Evolutionary conservation across 768 basidiomycete species (phyloP).

Genomic region (Lactifluus echinatus): DNA sequence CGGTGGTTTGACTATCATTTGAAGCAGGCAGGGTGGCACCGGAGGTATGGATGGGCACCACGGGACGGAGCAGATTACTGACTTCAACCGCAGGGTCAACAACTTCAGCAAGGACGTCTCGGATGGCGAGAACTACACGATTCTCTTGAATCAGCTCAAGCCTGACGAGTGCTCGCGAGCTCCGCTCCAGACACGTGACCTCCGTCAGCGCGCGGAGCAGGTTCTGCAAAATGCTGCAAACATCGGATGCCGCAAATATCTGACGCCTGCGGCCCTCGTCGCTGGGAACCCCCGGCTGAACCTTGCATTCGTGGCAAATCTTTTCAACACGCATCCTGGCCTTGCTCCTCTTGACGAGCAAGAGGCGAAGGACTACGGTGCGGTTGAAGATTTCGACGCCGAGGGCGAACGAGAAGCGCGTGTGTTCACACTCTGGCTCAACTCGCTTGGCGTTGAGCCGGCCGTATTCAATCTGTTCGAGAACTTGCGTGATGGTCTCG

Average conservation of each 20-base stretch:
- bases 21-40: constrained; percentile 87
- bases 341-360: constrained; percentile 91
- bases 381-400: constrained; percentile 94
- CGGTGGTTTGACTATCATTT: constrained; percentile 99
- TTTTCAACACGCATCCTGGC: constrained; percentile 97
- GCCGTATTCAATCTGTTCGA: constrained; percentile 95
- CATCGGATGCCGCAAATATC: constrained; percentile 93
- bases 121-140: constrained; percentile 96
- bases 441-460: constrained; percentile 94
- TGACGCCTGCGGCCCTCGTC: constrained; percentile 85
- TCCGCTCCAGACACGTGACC: constrained; percentile 79
- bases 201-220: constrained; percentile 83
- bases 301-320: constrained; percentile 95
- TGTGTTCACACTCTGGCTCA: constrained; percentile 97
- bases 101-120: constrained; percentile 98
- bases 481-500: constrained; percentile 84
- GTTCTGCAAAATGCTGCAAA: constrained; percentile 89
- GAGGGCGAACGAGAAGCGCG: constrained; percentile 98
- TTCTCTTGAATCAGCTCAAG: constrained; percentile 92
- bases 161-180: constrained; percentile 87
- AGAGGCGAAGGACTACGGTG: constrained; percentile 84
- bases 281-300: constrained; percentile 95
- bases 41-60: constrained; percentile 43
- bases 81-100: constrained; percentile 57
- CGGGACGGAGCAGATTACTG: background rate